These are phyloP conservation scores for Colletotrichum neosansevieriae DNA, from an alignment of 2,329 filamentous ascomycete species.

Conservation along the genomic window DNA sequence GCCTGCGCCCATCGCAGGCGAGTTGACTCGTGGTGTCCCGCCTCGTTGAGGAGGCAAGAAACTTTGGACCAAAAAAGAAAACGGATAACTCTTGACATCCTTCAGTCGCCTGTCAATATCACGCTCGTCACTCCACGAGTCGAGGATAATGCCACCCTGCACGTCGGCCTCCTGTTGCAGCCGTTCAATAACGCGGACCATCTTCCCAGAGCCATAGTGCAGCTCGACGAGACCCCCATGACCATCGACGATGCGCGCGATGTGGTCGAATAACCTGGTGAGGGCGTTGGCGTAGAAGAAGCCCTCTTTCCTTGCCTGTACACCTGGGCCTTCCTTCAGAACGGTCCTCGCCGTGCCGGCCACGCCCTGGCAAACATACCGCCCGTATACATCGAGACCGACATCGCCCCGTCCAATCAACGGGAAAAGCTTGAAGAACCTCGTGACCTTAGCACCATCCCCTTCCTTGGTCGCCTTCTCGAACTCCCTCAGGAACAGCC, in stretches of 20 bases:
- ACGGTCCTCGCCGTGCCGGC: conserved; percentile 85
- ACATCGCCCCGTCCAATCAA: conserved; percentile 90
- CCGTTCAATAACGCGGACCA: conserved; percentile 93
- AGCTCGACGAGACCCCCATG: conserved; percentile 92
- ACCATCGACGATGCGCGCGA: conserved; percentile 94
- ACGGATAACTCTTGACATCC: conserved; percentile 97
- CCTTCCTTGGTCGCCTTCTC: conserved; percentile 88
- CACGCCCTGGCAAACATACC: conserved; percentile 96
- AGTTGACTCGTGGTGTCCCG: conserved; percentile 76
- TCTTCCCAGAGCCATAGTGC: conserved; percentile 92
- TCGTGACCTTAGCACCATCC: conserved; percentile 90
- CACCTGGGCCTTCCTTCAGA: conserved; percentile 71
- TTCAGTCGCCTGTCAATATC: conserved; percentile 87
- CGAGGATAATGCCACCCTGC: conserved; percentile 93
- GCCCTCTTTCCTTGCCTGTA: conserved; percentile 73
- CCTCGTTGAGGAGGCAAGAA: conserved; percentile 81
- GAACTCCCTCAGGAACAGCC: conserved; percentile 92
- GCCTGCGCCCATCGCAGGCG: conserved; percentile 74
- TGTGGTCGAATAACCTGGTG: conserved; percentile 95
- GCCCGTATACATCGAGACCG: conserved; percentile 93
- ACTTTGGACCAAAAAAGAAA: conserved; percentile 96
- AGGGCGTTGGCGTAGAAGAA: conserved; percentile 94
- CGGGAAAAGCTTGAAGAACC: conserved; percentile 98
- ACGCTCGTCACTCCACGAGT: conserved; percentile 94
- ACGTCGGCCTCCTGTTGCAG: conserved; percentile 95